Conservation (phyloP, 495 filamentous ascomycete species). For the Penicillium coffeae region DNA sequence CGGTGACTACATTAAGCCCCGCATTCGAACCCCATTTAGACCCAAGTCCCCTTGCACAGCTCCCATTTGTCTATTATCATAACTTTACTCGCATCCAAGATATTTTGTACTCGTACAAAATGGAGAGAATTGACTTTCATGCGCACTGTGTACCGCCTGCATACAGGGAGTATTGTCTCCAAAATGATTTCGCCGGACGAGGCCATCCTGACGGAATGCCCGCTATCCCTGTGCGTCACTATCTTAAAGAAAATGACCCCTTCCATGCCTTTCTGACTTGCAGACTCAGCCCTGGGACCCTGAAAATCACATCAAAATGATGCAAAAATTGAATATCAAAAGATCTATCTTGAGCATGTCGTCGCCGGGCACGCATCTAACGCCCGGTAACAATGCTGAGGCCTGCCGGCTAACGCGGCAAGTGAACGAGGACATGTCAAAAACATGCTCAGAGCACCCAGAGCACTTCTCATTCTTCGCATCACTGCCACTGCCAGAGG, state of each 20-base stretch:
- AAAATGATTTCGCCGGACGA: constrained; percentile 29
- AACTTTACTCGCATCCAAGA: no score
- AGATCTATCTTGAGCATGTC: constrained; percentile 51
- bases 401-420: constrained; percentile 27
- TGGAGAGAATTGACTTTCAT: constrained; percentile 34
- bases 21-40: no score
- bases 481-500: constrained; percentile 46
- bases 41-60: no score
- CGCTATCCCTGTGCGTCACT: constrained; percentile 30
- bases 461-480: constrained; percentile 47
- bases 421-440: constrained; percentile 38
- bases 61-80: no score
- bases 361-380: constrained; percentile 47
- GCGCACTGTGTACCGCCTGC: constrained; percentile 32
- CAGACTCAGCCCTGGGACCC: constrained; percentile 42
- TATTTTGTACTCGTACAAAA: no score
- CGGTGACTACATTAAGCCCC: no score
- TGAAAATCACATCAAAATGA: constrained; percentile 42
- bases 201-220: constrained; percentile 47
- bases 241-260: neutral
- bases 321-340: constrained; percentile 40
- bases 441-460: constrained; percentile 32
- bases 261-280: no score
- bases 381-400: constrained; percentile 27
- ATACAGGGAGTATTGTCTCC: constrained; percentile 30